Evolutionary conservation across 73 alveolate species (phyloP).

Genomic region (Uronychia setigera): DNA sequence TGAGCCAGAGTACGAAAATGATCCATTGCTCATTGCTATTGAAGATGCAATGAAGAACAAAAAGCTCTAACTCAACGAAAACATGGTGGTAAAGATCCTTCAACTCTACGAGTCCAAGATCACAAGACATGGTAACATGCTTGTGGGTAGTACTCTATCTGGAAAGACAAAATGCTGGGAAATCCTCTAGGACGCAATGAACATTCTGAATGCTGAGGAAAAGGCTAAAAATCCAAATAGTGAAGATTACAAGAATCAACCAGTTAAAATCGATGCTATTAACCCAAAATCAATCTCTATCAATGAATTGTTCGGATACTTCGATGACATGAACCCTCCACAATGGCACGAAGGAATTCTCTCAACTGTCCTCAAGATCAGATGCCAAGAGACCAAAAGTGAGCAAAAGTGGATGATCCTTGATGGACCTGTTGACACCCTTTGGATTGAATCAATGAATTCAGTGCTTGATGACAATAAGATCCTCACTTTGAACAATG

Average conservation of each 20-base stretch:
- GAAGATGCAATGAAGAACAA: conserved; percentile 73
- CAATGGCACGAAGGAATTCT: conserved; percentile 99
- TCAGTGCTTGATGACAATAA: conserved; percentile 96
- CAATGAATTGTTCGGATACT: conserved; percentile 93
- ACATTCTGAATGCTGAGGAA: conserved; percentile 64
- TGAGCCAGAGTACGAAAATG: conserved; percentile 93
- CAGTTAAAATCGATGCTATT: conserved; percentile 81
- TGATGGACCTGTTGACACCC: conserved; percentile 99
- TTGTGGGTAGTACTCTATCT: conserved; percentile 98
- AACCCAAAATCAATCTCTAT: conserved; percentile 94
- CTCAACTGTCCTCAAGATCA: conserved; percentile 93
- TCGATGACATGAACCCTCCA: conserved; percentile 84
- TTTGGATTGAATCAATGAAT: conserved; percentile 99
- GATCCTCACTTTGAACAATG: conserved; percentile 95
- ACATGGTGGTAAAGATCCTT: conserved; percentile 77
- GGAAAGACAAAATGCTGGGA: conserved; percentile 99
- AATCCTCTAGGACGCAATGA: conserved; percentile 89
- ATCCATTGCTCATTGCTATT: conserved; percentile 69
- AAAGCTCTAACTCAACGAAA: conserved; percentile 83
- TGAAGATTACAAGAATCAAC: conserved; percentile 71
- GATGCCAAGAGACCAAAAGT: conserved; percentile 93
- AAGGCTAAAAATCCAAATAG: conserved; percentile 59
- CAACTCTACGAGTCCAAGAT: conserved; percentile 87
- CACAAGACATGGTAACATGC: conserved; percentile 98
- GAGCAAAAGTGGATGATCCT: conserved; percentile 97